Evolutionary conservation across 2,329 filamentous ascomycete species (phyloP), one percentile per base, ranked within the genome.

Genomic region (Curvularia hawaiiensis): DNA sequence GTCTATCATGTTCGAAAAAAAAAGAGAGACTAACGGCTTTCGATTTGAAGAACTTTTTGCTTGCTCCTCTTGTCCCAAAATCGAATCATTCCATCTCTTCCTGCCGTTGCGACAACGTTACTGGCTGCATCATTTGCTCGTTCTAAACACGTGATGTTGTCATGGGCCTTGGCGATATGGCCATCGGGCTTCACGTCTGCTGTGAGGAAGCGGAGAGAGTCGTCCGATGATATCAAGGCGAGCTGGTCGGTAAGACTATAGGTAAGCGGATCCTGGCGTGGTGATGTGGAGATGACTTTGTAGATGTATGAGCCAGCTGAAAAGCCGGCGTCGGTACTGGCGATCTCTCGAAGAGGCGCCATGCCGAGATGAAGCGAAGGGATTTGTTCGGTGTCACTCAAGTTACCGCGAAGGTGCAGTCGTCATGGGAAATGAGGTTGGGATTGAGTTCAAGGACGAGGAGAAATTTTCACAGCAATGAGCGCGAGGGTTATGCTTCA

Each of bases 151-250:
- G 87, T 88, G 63, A 91, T 78, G 59, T 89, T 89, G 5, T 83
- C 80, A 62, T 90, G 86, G 31, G 81, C 78, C 10, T 83, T 84
- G 35, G 74, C 71, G 47, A 85, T 76, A 9, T 77, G 77, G 50
- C 79, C 78, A 26, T 82, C 64, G 3, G 84, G 82, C 0, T 84
- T 80, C 3, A 79, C 71, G 52, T 80, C 79, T 24, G 92, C 78
- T 24, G 80, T 82, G 1, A 92, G 83, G 18, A 91, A 76, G 28
- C 85, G 83, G 20, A 93, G 79, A n/a, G 80, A 83, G 75, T 91
- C 86, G 76, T 92, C 88, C 0, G 90, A 91, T 3, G 87, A 84
- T 55, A 90, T 89, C 16, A 85, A 82, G 1, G 85, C 86, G 40
- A 90, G 79, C 5, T 71, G 65, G 35, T 72, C 68, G 38, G 65